A percentile compares a stretch with the other conserved stretches of the same genome.
These are phyloP conservation scores for Auxenochlorella pyrenoidosa DNA, from an alignment of 139 green algal genomes.

Conservation along the genomic window DNA sequence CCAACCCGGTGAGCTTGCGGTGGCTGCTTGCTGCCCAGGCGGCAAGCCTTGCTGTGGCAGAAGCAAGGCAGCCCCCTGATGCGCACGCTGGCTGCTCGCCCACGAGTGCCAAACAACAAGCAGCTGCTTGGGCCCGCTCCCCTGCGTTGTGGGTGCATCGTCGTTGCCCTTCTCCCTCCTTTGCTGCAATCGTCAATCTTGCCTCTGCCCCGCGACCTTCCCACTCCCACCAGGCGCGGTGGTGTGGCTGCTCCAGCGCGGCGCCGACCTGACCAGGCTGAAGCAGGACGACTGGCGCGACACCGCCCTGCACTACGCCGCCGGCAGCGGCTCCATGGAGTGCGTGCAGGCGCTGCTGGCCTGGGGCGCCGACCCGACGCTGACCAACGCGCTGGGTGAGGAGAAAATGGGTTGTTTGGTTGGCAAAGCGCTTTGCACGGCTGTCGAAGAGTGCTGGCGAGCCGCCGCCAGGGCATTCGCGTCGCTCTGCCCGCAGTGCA, in stretches of 20 bases:
- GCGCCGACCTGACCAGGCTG: neutral
- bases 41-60: no score
- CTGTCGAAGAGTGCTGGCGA: no score
- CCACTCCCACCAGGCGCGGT: neutral
- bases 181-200: no score
- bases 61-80: no score
- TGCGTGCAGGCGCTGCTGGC: constrained; percentile 24
- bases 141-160: no score
- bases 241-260: constrained; percentile 13
- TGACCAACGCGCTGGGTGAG: neutral
- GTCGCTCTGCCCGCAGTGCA: neutral
- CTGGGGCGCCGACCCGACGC: constrained; percentile 7
- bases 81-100: no score
- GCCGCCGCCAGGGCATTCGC: neutral
- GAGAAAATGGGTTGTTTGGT: no score
- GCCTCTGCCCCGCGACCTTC: no score
- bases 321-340: constrained; percentile 1
- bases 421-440: no score
- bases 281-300: constrained; percentile 31
- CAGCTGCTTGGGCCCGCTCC: no score
- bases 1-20: neutral
- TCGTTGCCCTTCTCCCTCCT: no score
- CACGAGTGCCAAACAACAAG: no score
- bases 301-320: constrained; percentile 32
- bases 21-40: neutral